Conservation (phyloP, 202 grass and related monocot species). For the Carex arenaria region DNA sequence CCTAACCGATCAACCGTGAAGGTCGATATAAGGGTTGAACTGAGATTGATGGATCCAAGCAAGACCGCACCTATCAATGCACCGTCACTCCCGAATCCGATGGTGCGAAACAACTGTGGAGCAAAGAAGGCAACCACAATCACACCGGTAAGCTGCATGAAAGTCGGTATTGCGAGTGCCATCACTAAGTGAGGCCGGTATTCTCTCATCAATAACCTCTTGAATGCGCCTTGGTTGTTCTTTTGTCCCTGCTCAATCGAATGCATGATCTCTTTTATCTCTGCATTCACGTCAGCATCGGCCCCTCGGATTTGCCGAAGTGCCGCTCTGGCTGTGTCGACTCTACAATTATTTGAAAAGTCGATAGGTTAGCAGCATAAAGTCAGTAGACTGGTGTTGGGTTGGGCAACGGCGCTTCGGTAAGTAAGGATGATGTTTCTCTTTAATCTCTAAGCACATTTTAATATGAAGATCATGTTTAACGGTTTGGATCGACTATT, state of each 20-base stretch:
- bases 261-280: slow-evolving; percentile 35
- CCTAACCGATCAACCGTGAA: slow-evolving; percentile 31
- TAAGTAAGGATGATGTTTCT: too few relatives aligned
- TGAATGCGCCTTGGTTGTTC: slow-evolving; percentile 29
- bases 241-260: slow-evolving; percentile 11
- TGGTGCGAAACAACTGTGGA: slow-evolving; percentile 44
- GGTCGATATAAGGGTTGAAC: slow-evolving; percentile 41
- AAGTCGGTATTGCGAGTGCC: slow-evolving; percentile 38
- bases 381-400: too few relatives aligned
- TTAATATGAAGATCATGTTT: too few relatives aligned
- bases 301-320: slow-evolving; percentile 34
- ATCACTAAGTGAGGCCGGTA: slow-evolving; percentile 49
- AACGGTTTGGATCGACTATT: too few relatives aligned
- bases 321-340: slow-evolving; percentile 28
- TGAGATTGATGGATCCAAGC: slow-evolving; percentile 59
- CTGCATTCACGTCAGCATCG: slow-evolving; percentile 27
- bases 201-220: slow-evolving; percentile 22
- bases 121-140: slow-evolving; percentile 29
- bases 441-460: too few relatives aligned
- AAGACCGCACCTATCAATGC: slow-evolving; percentile 64
- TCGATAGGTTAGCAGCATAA: too few relatives aligned
- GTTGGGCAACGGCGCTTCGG: too few relatives aligned
- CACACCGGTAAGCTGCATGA: slow-evolving; percentile 44
- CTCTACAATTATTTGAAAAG: background rate
- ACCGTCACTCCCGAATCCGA: slow-evolving; percentile 53